Conservation (phyloP, 768 basidiomycete genomes). For the Glaciozyma antarctica region DNA sequence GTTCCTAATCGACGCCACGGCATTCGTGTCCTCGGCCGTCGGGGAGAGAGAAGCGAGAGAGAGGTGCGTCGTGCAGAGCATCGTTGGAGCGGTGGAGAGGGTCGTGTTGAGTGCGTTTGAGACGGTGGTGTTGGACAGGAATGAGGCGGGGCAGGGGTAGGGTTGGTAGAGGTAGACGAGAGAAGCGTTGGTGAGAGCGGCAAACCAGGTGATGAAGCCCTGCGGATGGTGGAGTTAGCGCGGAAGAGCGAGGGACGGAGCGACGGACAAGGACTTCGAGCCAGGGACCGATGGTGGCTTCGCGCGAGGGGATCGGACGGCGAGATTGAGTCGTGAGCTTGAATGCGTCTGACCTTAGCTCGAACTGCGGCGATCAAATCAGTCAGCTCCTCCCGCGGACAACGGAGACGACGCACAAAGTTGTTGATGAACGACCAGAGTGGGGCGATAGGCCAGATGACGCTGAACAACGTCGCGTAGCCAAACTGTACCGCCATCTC, state of each 20-base stretch:
- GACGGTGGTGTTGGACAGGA: slow-evolving; percentile 27
- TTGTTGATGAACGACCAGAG: slow-evolving; percentile 87
- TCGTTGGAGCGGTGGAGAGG: not conserved
- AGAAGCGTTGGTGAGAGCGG: slow-evolving; percentile 75
- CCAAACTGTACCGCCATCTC: slow-evolving; percentile 80
- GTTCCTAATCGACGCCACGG: slow-evolving; percentile 28
- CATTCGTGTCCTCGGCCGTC: slow-evolving; percentile 4
- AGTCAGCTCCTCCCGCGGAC: not conserved
- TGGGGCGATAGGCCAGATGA: slow-evolving; percentile 88
- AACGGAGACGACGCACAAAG: slow-evolving; percentile 35
- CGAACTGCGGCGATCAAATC: slow-evolving; percentile 46
- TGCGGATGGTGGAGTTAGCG: slow-evolving; percentile 20
- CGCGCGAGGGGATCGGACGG: slow-evolving; percentile 73
- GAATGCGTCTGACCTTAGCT: slow-evolving; percentile 86
- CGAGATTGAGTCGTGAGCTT: slow-evolving; percentile 80
- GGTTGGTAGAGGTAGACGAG: slow-evolving; percentile 83
- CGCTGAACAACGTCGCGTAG: slow-evolving; percentile 70
- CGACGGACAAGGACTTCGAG: slow-evolving; percentile 60
- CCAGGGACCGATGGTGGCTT: slow-evolving; percentile 91
- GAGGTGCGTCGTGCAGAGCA: not conserved
- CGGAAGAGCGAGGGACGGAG: not conserved
- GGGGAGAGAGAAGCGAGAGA: slow-evolving; percentile 5
- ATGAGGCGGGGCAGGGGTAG: slow-evolving; percentile 17
- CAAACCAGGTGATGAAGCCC: slow-evolving; percentile 76
- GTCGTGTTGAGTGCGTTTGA: not conserved